Base-by-base conservation (phyloP, 768 basidiomycete species). In the Calvatia gigantea region DNA sequence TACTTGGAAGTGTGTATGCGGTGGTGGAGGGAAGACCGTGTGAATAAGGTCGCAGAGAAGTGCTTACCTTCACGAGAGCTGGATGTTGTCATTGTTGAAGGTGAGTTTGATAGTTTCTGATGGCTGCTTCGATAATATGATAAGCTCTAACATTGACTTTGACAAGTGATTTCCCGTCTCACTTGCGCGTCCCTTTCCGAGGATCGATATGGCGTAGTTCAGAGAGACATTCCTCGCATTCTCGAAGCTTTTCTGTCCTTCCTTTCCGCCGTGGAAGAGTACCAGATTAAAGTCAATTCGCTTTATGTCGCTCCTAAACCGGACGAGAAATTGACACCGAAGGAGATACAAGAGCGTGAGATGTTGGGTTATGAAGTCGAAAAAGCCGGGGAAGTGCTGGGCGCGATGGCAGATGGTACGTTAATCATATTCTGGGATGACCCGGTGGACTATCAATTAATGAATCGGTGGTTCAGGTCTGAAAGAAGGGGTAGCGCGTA, bases 181-280 rank as follows among this genome's bases (percentile, higher is more conserved):
- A 76, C 81, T 6, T 87, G 84, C 56, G 82, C 85, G 0, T 94
- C 92, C 3, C 71, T 94, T 12, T 74, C 76, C 1, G 93, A 94
- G 67, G 92, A 95, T 70, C 77, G 79, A 17, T 93, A 86, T 64
- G 92, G 92, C 19, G 81, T 86, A 31, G 89, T 93, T 11, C 93
- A 94, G 66, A 77, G 88, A 9, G 93, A 94, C 64, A 89, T 92
- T 17, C 87, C 91, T 0, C 84, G 82, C 57, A 83, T 92, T 27
- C 67, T 95, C 2, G 92, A 95, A 67, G 87, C 87, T 0, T 72
- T 94, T 60, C 65, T 88, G 11, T 78, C 79, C 0, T 88, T 86
- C 72, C 75, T 91, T 17, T 65, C 68, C 1, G 87, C 82, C 1
- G 68, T 92, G 17, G 91, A 93, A 60, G 77, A 78, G 28, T 86